Evolutionary conservation across 2,329 filamentous ascomycete genomes (phyloP), one percentile per base, ranked within the genome.

Genomic region (Dichotomopilus funicola): DNA sequence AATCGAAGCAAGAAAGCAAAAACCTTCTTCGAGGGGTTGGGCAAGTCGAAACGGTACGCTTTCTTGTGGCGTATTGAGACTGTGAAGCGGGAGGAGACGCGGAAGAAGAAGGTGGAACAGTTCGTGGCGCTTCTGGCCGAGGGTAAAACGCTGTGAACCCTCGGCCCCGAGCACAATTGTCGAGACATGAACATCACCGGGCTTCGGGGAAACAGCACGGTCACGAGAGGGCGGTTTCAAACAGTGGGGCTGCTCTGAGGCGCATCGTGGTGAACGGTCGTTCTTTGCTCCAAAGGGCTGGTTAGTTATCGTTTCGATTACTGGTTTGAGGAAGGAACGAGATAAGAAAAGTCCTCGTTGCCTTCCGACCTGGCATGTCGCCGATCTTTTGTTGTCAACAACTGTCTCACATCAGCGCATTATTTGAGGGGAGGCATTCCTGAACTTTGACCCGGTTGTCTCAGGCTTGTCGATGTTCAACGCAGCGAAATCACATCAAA

Each of bases 31-130:
- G 69, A 73, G 3, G 61, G 60, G 2, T 56, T 83, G 61, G 73
- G 67, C 19, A 77, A 71, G 62, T 68, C 71, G 4, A 72, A 77
- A 54, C 67, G 74, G 5, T 82, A 76, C 63, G 47, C 70, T 0
- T 73, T 80, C 11, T 60, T 81, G 3, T 71, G 70, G 62, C 68
- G 75, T 12, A 61, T 81, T 11, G 67, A 75, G 59, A 78, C 72
- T 6, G 70, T 72, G 40, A 73, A 69, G 59, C 65, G 60, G 27
- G 64, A 62, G 0, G 72, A 71, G 41, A 75, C 68, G 35, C 63
- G 71, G 27, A 60, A 58, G 53, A 65, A 65, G 43, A 68, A 70
- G 54, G 76, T 80, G 31, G 66, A 64, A 33, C 66, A 74, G 47
- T 70, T 74, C 62, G 70, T 79, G 1, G 61, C 64, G 7, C 61